Base-by-base conservation (phyloP, 768 basidiomycete genomes). In the Krasilnikovozyma curviuscula region DNA sequence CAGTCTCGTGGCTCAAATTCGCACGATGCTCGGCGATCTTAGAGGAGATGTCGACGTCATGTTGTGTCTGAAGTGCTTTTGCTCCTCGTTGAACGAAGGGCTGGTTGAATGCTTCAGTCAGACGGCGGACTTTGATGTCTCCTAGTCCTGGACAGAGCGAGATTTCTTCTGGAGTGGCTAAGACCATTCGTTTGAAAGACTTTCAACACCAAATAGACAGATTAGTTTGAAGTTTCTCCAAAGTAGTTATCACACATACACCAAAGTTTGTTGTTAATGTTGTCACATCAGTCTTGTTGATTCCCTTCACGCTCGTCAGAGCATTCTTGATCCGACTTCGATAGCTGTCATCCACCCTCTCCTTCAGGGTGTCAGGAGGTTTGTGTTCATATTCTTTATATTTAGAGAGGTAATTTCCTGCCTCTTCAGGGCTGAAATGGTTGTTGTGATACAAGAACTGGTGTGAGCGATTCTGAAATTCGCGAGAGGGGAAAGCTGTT, bases 211-310 rank as follows among this genome's bases (percentile, higher is more conserved):
- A 19, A 2, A 13, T 3, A 48, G 40, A n/a, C 5, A 16, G 16
- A 24, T 30, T 16, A n/a, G 21, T 27, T 25, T 37, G 8, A 7
- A 5, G 14, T 7, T 21, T 5, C 27, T 12, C 29, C 28, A 39
- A 23, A 35, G 30, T 12, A 25, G 16, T 13, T 19, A 23, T 16
- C 19, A 13, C 25, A 70, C 79, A 49, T 67, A 95, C 91, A 30
- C 88, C 89, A 56, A 89, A 79, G n/a, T 84, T 80, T 2, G 79
- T 79, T 19, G 83, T 75, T 34, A 98, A 69, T 3, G 91, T 97
- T 65, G 84, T 78, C 1, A 89, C 85, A 57, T 98, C 93, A 3
- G 91, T 97, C 70, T 91, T 93, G 66, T 97, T 97, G 53, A 98
- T 84, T 56, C 83, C 85, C 60, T 75, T 80, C 57, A 97, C 83